Percentiles rank a stretch among this genome's conserved stretches.
phyloP scores from a whole-genome alignment of 495 filamentous ascomycete species.

The Talaromyces ruber region DNA sequence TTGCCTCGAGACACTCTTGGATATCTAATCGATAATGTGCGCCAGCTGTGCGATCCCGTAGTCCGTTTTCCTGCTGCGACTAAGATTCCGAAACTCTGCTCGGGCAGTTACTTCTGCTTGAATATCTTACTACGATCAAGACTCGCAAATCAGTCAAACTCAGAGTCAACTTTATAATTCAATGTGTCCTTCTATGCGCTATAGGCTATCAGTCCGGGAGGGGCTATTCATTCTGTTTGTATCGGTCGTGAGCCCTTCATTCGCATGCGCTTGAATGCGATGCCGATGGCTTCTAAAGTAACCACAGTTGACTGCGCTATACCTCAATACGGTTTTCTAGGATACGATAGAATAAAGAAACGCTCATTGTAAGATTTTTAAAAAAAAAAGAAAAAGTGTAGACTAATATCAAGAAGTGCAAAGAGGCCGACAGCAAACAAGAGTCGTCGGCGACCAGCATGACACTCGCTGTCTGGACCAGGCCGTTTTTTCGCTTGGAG shows the following conservation, averaged over 20 bases:
- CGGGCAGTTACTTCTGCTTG: background rate
- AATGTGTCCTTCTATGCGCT: background rate
- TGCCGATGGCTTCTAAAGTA: background rate
- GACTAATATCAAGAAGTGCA: background rate
- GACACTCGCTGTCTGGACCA: constrained; percentile 23
- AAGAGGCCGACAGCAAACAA: background rate
- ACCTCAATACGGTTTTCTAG: background rate
- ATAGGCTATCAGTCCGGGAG: background rate
- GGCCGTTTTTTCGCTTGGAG: constrained; percentile 31
- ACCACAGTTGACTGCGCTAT: background rate
- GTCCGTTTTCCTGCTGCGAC: background rate
- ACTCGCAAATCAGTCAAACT: background rate
- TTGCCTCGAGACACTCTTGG: background rate
- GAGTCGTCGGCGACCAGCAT: constrained; percentile 23
- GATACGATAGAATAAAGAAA: background rate
- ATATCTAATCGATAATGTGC: background rate
- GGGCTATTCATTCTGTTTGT: background rate
- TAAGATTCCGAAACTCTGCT: background rate
- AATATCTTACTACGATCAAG: background rate
- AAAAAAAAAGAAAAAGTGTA: background rate
- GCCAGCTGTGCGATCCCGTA: background rate
- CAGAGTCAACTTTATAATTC: background rate
- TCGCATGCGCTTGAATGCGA: background rate
- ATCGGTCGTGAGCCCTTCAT: background rate
- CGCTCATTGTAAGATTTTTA: background rate